Conservation (phyloP, 305 asterid genomes). For the Solanum hybrid region DNA sequence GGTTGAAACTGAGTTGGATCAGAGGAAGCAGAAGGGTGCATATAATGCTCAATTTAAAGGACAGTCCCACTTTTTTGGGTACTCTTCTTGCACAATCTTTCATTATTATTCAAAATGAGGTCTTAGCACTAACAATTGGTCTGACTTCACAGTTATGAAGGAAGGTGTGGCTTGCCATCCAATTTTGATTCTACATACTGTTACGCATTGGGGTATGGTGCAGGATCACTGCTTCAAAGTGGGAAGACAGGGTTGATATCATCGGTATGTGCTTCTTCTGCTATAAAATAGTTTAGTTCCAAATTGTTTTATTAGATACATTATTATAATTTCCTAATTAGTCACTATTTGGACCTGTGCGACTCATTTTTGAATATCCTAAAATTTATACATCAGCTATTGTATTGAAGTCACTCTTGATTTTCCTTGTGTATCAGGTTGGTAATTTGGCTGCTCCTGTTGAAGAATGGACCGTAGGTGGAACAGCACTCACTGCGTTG, state of each 20-base stretch:
- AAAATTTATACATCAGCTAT: not conserved
- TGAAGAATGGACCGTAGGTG: constrained; percentile 87
- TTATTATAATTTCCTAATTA: not conserved
- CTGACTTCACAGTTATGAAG: constrained; percentile 53
- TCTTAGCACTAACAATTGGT: constrained; percentile 6
- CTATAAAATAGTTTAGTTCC: not conserved
- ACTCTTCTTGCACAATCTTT: constrained; percentile 2
- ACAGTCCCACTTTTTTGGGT: constrained; percentile 97
- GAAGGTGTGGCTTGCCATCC: constrained; percentile 95
- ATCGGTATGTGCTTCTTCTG: constrained; percentile 41
- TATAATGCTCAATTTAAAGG: constrained; percentile 75
- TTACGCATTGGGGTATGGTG: constrained; percentile 84
- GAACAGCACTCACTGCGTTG: constrained; percentile 82
- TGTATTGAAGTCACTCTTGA: not conserved
- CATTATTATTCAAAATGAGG: not conserved
- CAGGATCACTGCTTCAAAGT: constrained; percentile 79
- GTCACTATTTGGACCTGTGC: not conserved
- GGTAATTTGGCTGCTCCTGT: constrained; percentile 85
- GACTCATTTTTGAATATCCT: not conserved
- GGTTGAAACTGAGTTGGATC: constrained; percentile 93
- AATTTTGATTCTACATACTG: constrained; percentile 92
- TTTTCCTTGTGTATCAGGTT: constrained; percentile 19
- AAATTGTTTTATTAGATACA: not conserved
- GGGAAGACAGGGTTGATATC: constrained; percentile 94
- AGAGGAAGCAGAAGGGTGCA: constrained; percentile 50